Conservation (phyloP, 805 yeast genomes). For the Grigorovia yakushimaensis region DNA sequence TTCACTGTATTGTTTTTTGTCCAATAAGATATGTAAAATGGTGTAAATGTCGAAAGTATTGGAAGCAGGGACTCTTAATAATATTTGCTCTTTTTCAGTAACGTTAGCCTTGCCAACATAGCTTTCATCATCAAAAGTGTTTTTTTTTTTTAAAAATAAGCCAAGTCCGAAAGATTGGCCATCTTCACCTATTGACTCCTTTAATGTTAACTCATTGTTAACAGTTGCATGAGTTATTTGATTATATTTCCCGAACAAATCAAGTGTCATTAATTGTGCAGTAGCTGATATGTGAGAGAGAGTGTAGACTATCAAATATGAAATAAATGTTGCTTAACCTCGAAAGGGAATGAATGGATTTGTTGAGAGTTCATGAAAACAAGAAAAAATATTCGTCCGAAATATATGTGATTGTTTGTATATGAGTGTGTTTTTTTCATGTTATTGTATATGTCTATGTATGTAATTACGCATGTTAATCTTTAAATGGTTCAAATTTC, state of each 20-base stretch:
- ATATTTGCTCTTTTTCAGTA: not conserved
- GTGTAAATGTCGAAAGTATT: conserved; percentile 28
- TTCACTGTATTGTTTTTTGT: conserved; percentile 16
- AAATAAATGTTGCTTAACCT: no score
- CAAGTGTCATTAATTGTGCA: no score
- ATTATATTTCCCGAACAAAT: not conserved
- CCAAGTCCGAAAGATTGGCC: not conserved
- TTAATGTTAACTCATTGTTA: not conserved
- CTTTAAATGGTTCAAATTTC: conserved; percentile 35
- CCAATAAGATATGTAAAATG: conserved; percentile 11
- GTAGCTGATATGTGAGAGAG: no score
- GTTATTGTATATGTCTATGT: no score
- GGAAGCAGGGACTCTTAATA: conserved; percentile 32
- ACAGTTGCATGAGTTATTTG: not conserved
- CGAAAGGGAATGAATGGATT: no score
- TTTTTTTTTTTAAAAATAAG: no score
- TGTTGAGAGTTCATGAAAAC: no score
- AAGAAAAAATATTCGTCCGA: no score
- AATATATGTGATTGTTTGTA: not conserved
- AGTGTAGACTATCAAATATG: no score
- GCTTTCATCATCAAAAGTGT: not conserved
- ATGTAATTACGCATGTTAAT: not conserved
- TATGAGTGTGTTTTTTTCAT: no score
- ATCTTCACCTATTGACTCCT: not conserved
- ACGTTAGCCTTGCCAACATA: no score